These are phyloP conservation scores for Paraphaeosphaeria minitans DNA, from an alignment of 2,329 filamentous ascomycete species.

Conservation along the genomic window DNA sequence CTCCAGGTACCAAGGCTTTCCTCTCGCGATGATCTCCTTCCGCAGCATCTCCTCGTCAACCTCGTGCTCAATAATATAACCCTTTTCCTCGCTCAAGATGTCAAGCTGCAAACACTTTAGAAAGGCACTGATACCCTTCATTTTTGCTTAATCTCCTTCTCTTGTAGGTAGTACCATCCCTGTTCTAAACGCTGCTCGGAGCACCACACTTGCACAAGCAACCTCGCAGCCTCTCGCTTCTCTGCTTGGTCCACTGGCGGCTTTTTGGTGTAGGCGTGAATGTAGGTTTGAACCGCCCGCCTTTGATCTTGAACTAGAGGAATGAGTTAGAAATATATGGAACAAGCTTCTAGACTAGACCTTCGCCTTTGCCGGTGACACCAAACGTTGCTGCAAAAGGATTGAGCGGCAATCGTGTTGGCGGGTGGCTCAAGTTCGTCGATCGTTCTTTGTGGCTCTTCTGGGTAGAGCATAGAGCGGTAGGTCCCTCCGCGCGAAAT, in stretches of 20 bases:
- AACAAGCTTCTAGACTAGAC: conserved; percentile 34
- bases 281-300: conserved; percentile 33
- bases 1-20: conserved; percentile 30
- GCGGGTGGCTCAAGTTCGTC: conserved; percentile 21
- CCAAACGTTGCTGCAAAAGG: conserved; percentile 33
- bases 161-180: conserved; percentile 32
- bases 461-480: conserved; percentile 21
- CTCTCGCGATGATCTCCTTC: conserved; percentile 30
- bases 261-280: conserved; percentile 26
- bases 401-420: conserved; percentile 25
- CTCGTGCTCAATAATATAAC: conserved; percentile 22
- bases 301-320: conserved; percentile 38
- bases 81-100: conserved; percentile 29
- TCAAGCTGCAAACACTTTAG: conserved; percentile 35
- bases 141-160: conserved; percentile 18
- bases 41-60: conserved; percentile 27
- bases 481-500: conserved; percentile 29
- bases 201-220: conserved; percentile 26
- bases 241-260: conserved; percentile 12
- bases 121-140: conserved; percentile 23
- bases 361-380: conserved; percentile 30
- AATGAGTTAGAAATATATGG: conserved; percentile 18
- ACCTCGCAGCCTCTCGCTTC: conserved; percentile 19
- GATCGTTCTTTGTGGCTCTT: conserved; percentile 18
- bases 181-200: conserved; percentile 29